Evolutionary conservation across 192 early-diverging fungal genomes (phyloP).

Genomic region (Podila minutissima): DNA sequence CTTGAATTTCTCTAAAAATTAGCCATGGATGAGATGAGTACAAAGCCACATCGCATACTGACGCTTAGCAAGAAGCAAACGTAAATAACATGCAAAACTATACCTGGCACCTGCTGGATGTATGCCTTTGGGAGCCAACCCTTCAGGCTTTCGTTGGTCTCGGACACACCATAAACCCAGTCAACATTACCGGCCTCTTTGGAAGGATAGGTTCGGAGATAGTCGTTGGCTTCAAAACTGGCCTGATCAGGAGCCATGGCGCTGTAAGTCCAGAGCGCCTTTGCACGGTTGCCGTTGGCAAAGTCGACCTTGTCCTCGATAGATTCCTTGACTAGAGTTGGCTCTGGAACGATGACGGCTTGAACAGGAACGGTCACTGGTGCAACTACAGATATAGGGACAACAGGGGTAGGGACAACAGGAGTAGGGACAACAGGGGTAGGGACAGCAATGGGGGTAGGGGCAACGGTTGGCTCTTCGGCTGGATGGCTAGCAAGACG

Average conservation of each 20-base stretch:
- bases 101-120: constrained; percentile 50
- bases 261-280: constrained; percentile 55
- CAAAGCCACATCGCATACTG: background rate
- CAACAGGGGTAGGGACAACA: background rate
- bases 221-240: constrained; percentile 50
- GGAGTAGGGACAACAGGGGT: background rate
- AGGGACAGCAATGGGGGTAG: background rate
- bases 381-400: background rate
- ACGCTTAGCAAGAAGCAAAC: background rate
- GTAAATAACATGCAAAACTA: background rate
- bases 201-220: constrained; percentile 45
- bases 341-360: background rate
- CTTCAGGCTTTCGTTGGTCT: constrained; percentile 31
- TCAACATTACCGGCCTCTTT: constrained; percentile 51
- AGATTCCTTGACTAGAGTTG: background rate
- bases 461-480: constrained; percentile 4
- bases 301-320: constrained; percentile 47
- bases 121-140: constrained; percentile 63
- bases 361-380: background rate
- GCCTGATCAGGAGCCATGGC: constrained; percentile 53
- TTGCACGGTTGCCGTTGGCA: constrained; percentile 24
- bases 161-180: constrained; percentile 59
- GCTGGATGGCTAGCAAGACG: constrained; percentile 53
- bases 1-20: constrained; percentile 43
- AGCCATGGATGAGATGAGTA: background rate